phyloP scores from a whole-genome alignment of 139 green algal genomes.

The Micractinium sp. region DNA sequence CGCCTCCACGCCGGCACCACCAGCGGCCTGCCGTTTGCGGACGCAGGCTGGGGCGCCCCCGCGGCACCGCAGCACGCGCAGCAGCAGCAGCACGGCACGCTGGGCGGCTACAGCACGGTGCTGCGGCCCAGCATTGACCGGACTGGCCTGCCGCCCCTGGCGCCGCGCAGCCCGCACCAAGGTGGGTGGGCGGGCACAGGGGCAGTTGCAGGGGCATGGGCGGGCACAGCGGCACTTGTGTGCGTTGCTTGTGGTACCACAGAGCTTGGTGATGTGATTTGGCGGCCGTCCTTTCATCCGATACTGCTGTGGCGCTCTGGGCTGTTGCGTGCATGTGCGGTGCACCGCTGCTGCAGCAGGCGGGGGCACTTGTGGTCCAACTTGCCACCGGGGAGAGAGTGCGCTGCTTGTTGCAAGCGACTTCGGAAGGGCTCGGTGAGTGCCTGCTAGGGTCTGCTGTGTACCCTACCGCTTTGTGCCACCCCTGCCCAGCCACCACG shows the following conservation, averaged over 20 bases:
- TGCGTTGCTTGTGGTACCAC: neutral
- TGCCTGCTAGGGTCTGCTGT: neutral
- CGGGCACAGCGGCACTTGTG: neutral
- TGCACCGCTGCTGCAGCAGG: neutral
- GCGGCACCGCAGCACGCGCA: neutral
- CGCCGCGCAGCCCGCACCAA: conserved; percentile 14
- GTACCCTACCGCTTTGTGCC: neutral
- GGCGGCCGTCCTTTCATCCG: too few species aligned
- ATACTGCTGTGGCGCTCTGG: too few species aligned
- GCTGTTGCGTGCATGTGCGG: neutral
- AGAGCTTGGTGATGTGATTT: too few species aligned
- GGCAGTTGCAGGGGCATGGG: neutral
- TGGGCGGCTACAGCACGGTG: conserved; percentile 2
- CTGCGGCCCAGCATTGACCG: conserved; percentile 26
- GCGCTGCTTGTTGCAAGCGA: too few species aligned
- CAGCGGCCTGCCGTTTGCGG: neutral
- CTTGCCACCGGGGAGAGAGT: too few species aligned
- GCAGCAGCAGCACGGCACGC: neutral
- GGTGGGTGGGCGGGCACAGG: neutral
- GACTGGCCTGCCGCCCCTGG: conserved; percentile 1
- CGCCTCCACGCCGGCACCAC: neutral
- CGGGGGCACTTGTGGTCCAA: too few species aligned
- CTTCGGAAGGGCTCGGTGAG: too few species aligned
- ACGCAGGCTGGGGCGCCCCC: neutral
- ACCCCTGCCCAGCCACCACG: neutral